A percentile compares a stretch with the other conserved stretches of the same genome.
Conservation (phyloP, 305 asterid species). For the Coffea humblotiana region DNA sequence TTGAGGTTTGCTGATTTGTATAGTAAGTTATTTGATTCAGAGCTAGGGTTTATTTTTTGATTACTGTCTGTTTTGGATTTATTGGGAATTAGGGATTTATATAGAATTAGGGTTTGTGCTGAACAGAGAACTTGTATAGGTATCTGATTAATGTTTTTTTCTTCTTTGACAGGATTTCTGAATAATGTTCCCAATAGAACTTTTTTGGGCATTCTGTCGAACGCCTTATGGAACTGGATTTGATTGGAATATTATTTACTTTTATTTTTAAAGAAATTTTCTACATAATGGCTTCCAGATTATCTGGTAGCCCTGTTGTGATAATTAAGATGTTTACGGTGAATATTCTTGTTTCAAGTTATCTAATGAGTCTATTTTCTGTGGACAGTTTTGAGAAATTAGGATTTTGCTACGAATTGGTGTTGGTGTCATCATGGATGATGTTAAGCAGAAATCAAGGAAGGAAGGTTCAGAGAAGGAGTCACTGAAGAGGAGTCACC, state of each 20-base stretch:
- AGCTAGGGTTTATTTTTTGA: not conserved
- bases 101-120: not conserved
- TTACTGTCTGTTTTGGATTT: no score
- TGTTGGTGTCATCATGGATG: slow-evolving; percentile 48
- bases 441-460: slow-evolving; percentile 55
- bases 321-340: not conserved
- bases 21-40: not conserved
- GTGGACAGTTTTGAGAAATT: slow-evolving; percentile 1
- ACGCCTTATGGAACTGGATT: not conserved
- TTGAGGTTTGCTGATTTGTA: no score
- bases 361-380: slow-evolving; percentile 1
- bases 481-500: slow-evolving; percentile 46
- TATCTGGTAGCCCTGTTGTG: not conserved
- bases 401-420: not conserved
- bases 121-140: not conserved
- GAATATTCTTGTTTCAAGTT: not conserved
- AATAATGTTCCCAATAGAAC: not conserved
- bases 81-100: not conserved
- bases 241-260: not conserved
- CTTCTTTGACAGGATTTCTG: not conserved
- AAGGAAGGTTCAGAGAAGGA: slow-evolving; percentile 57
- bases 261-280: not conserved
- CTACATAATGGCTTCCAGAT: not conserved
- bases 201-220: not conserved
- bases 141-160: not conserved